Evolutionary conservation across 768 basidiomycete species (phyloP), one percentile per base, ranked within the genome.

Genomic region (Leccinum longicurvipes): DNA sequence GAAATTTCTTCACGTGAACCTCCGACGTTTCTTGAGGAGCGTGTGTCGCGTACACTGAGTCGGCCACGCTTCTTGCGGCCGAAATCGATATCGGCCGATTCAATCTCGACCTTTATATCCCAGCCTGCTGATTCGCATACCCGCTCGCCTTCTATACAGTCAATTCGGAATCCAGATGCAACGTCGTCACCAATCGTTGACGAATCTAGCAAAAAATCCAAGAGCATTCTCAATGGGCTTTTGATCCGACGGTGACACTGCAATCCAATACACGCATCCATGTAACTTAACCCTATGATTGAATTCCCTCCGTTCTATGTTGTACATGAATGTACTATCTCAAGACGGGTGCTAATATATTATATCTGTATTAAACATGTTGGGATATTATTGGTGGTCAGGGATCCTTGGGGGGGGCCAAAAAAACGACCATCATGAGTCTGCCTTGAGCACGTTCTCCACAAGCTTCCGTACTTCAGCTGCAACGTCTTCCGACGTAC

Each of bases 401-500:
- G 58, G 25, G 46, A 47, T 51, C 17, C 39, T 25, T 50, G 52
- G 17, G 25, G 36, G 39, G n/a, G n/a, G 46, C 4, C 24, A 4
- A 25, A 54, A 27, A n/a, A 11, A 47, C 39, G 47, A 17, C 44
- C 27, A 45, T 45, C 41, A 69, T 32, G 58, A 53, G 15, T 73
- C 61, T 54, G 56, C 52, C 55, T 66, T 71, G 34, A 82, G 66
- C 5, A 72, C 72, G 59, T 64, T 75, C 60, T 76, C 75, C 39
- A 82, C 47, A 19, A 79, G 67, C 54, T 77, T 82, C 66, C 85
- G 80, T 42, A 89, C 85, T 68, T 89, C 87, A 4, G 70, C 60
- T 39, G 91, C 89, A 9, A 98, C 94, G 10, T 86, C 82, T 69
- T 94, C 94, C 53, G 97, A 98, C 3, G 97, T 98, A 66, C 93